Conservation (phyloP, 495 filamentous ascomycete genomes). For the Bacidia rubella region DNA sequence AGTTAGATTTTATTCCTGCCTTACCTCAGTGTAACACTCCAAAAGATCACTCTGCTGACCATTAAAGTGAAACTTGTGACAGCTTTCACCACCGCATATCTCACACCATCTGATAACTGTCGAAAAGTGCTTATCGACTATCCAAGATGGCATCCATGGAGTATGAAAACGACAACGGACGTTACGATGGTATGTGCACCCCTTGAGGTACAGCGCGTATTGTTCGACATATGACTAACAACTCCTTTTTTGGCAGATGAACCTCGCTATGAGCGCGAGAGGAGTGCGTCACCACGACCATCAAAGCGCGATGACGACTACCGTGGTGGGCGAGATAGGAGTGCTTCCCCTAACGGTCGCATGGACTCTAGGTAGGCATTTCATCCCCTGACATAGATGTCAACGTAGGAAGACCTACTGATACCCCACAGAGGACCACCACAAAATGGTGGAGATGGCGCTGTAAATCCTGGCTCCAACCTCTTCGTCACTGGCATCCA, state of each 20-base stretch:
- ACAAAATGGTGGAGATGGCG: constrained; percentile 41
- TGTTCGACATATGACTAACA: background rate
- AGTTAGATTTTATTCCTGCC: background rate
- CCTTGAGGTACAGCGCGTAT: constrained; percentile 8
- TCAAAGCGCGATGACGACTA: constrained; percentile 40
- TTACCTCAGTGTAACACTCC: too few relatives aligned
- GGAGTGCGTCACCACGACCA: constrained; percentile 85
- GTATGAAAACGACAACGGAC: constrained; percentile 75
- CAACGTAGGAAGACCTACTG: background rate
- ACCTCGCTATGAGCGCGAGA: constrained; percentile 71
- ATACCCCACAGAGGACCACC: constrained; percentile 21
- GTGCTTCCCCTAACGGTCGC: constrained; percentile 58
- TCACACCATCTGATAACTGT: background rate
- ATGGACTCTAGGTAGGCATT: constrained; percentile 56
- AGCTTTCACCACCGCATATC: too few relatives aligned
- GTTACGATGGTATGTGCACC: constrained; percentile 62
- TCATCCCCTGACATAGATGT: background rate
- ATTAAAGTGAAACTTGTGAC: too few relatives aligned
- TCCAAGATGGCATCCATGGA: constrained; percentile 38
- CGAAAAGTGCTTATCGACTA: background rate
- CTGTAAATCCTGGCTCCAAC: constrained; percentile 87
- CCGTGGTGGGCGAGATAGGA: constrained; percentile 55
- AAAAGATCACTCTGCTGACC: too few relatives aligned
- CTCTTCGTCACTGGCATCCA: constrained; percentile 98
- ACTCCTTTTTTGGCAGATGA: constrained; percentile 43